These are phyloP conservation scores for Pleurotus tuber-regium DNA, from an alignment of 768 basidiomycete genomes.

Conservation along the genomic window DNA sequence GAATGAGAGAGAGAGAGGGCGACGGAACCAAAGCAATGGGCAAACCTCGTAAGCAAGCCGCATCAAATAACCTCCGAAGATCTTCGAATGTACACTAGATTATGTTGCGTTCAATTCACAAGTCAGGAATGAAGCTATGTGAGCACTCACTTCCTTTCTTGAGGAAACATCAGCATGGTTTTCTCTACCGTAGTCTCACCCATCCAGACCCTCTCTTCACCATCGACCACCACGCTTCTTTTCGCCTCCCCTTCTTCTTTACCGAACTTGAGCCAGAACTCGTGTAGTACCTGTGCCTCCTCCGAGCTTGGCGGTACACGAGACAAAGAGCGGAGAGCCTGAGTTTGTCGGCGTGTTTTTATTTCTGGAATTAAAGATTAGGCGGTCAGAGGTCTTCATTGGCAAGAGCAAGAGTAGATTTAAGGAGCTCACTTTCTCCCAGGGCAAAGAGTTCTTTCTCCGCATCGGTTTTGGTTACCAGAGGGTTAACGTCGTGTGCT, in stretches of 20 bases:
- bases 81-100: conserved; percentile 78
- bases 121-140: neutral
- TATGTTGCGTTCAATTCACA: conserved; percentile 7
- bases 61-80: conserved; percentile 74
- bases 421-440: conserved; percentile 59
- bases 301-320: conserved; percentile 70
- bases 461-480: conserved; percentile 57
- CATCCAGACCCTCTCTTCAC: conserved; percentile 64
- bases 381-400: neutral
- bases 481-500: conserved; percentile 60
- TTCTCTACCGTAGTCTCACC: conserved; percentile 69
- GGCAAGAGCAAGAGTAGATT: neutral
- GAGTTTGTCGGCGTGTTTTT: conserved; percentile 53
- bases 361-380: too few species aligned
- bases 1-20: too few species aligned
- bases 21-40: too few species aligned
- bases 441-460: conserved; percentile 62
- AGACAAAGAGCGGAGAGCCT: conserved; percentile 57
- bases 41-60: conserved; percentile 71
- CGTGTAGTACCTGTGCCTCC: conserved; percentile 69
- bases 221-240: conserved; percentile 16
- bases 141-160: conserved; percentile 70
- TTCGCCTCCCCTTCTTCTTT: conserved; percentile 31
- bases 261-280: conserved; percentile 62
- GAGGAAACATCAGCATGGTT: conserved; percentile 79